Base-by-base conservation (phyloP, 2,329 filamentous ascomycete species). In the Aspergillus amoenus region DNA sequence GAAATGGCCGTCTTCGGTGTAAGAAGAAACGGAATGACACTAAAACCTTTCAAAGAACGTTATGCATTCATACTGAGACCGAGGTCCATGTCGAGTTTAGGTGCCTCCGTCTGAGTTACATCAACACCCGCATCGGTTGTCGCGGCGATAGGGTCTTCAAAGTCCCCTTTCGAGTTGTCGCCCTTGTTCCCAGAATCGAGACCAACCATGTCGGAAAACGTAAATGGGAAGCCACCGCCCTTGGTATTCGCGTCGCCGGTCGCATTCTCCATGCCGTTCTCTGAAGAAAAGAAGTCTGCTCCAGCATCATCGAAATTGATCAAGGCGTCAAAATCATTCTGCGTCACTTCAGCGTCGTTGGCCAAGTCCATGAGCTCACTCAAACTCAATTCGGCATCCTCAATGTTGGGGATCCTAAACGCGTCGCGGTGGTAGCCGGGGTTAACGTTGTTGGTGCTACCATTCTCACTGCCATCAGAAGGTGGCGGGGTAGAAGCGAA, bases 241-340 rank as follows among this genome's bases (percentile, higher is more conserved):
- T 63, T 64, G 40, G 46, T 44, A 41, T 39, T 54, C 11, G 46
- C 12, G 34, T 59, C 54, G 5, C 37, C 44, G 13, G 52, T 21
- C 30, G 39, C 8, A 45, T 30, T 44, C 13, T 53, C 40, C 24
- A 50, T 30, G n/a, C 44, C 44, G 12, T 47, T 55, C 22, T 76
- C 71, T 6, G 69, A 66, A 0, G 66, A 58, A 41, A 77, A 73
- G 30, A 74, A 62, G 17, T 77, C 74, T 17, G 64, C 69, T 1
- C 67, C 65, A 2, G 70, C 69, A 47, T 78, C 76, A 42, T 79
- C 77, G 49, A 79, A 75, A 56, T 79, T 78, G 61, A 79, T 77
- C 53, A 79, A 60, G 0, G 76, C 74, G 54, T 79, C 77, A 27
- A 79, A 76, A 54, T 79, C 76, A 50, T 77, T 76, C 53, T 78